Conservation (phyloP, 345 rosid genomes). For the Pistacia integerrima region DNA sequence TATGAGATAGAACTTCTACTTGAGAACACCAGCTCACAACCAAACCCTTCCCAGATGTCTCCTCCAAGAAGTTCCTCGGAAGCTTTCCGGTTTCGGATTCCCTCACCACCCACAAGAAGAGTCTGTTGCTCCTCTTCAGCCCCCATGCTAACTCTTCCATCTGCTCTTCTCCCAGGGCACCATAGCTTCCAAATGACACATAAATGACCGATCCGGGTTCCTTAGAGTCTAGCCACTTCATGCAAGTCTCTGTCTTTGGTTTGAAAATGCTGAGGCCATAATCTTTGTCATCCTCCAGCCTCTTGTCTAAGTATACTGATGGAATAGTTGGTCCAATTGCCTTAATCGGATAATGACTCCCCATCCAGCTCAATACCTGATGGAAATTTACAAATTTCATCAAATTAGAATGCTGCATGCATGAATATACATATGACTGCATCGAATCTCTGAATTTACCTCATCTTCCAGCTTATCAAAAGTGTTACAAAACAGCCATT, state of each 20-base stretch:
- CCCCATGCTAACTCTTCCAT: conserved; percentile 54
- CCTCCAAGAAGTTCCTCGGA: conserved; percentile 33
- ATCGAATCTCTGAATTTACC: conserved; percentile 24
- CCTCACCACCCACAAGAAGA: conserved; percentile 64
- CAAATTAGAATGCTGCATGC: too few relatives aligned
- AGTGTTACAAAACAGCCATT: conserved; percentile 40
- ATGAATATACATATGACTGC: too few relatives aligned
- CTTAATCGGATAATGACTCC: conserved; percentile 16
- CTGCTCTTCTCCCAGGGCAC: conserved; percentile 40
- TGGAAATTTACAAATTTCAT: too few relatives aligned
- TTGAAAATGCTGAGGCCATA: conserved; percentile 36
- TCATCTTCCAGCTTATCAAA: conserved; percentile 43
- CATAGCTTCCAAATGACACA: conserved; percentile 63
- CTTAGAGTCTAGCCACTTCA: conserved; percentile 53
- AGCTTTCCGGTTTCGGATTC: conserved; percentile 47
- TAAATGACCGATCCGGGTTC: conserved; percentile 47
- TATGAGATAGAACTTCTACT: conserved; percentile 42
- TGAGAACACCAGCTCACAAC: too few relatives aligned
- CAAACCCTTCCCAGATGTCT: conserved; percentile 18
- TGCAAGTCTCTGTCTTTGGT: conserved; percentile 32
- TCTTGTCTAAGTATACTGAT: conserved; percentile 37
- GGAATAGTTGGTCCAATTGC: conserved; percentile 42
- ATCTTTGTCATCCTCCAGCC: conserved; percentile 29
- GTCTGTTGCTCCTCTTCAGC: conserved; percentile 31
- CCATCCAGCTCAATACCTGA: conserved; percentile 33